These are phyloP conservation scores for Xylaria sp. DNA, from an alignment of 2,329 filamentous ascomycete genomes.

Conservation along the genomic window DNA sequence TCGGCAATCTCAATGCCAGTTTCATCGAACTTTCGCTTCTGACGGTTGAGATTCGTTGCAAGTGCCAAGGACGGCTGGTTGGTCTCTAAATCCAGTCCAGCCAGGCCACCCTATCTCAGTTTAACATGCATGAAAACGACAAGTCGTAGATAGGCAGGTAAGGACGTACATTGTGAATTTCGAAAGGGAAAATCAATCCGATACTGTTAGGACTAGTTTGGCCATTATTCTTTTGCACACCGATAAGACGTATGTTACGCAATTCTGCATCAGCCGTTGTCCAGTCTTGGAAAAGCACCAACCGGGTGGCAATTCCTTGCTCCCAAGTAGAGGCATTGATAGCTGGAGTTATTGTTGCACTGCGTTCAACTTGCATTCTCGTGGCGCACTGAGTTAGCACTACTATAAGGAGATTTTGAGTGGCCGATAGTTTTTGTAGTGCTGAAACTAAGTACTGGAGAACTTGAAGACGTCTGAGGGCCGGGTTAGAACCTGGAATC, in stretches of 20 bases:
- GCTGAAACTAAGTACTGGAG: slow-evolving; percentile 73
- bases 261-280: slow-evolving; percentile 60
- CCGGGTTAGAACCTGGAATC: slow-evolving; percentile 43
- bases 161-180: slow-evolving; percentile 57
- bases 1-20: slow-evolving; percentile 69
- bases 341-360: slow-evolving; percentile 77
- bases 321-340: slow-evolving; percentile 85
- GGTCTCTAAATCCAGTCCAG: slow-evolving; percentile 55
- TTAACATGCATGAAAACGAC: slow-evolving; percentile 35
- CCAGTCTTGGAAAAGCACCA: slow-evolving; percentile 85
- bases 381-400: slow-evolving; percentile 83
- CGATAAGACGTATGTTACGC: slow-evolving; percentile 66
- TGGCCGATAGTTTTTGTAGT: slow-evolving; percentile 78
- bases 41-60: slow-evolving; percentile 52
- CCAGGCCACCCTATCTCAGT: slow-evolving; percentile 54
- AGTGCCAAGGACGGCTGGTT: slow-evolving; percentile 50
- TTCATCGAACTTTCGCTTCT: slow-evolving; percentile 73
- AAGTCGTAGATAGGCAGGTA: slow-evolving; percentile 33
- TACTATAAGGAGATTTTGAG: slow-evolving; percentile 77
- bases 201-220: slow-evolving; percentile 55
- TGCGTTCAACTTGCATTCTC: slow-evolving; percentile 74
- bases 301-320: slow-evolving; percentile 74
- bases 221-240: slow-evolving; percentile 73
- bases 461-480: slow-evolving; percentile 60
- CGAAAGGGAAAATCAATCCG: slow-evolving; percentile 60